Base-by-base conservation (phyloP, 805 yeast genomes). In the Barnettozyma wickerhamii region DNA sequence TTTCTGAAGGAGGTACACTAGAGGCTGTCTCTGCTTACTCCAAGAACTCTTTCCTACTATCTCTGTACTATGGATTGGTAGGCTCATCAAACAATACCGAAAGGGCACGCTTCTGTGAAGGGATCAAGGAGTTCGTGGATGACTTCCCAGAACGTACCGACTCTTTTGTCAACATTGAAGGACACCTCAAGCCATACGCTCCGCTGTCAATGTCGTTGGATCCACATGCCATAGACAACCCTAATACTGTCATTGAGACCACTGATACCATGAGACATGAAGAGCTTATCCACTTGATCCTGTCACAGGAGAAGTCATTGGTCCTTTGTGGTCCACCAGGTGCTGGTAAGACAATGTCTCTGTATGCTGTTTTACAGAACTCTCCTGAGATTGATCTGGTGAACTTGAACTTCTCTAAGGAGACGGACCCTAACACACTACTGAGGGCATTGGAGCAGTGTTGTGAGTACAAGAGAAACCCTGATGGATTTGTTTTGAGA, bases 281-380 rank as follows among this genome's bases (percentile, higher is more conserved):
- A 45, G 56, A 64, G 1, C 52, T 85, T 10, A 68, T 91, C 2
- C 73, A 71, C 40, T 65, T 79, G 0, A 58, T 84, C 2, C 52
- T 90, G 28, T 66, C 68, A 26, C 75, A 75, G 33, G 81, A 74
- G 40, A 64, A 64, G 30, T 77, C 95, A 0, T 58, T 87, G 14
- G 66, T 91, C 20, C 66, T 91, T 18, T 88, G 96, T 62, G 98
- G 98, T 3, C 98, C 98, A 0, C 97, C 98, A 0, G 98, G 98
- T 4, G 84, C 96, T 0, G 98, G 98, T 43, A 91, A 91, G 57
- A 90, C 98, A 0, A 90, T 91, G 98, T 79, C 90, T 0, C 62
- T 91, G 15, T 71, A 86, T 49, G 77, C 81, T 35, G 80, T 88
- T 0, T 56, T 91, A 30, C 65, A 85, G 33, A 68, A 66, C 39